Conservation (phyloP, 192 early-diverging fungal species). For the Rhizophagus sp. region DNA sequence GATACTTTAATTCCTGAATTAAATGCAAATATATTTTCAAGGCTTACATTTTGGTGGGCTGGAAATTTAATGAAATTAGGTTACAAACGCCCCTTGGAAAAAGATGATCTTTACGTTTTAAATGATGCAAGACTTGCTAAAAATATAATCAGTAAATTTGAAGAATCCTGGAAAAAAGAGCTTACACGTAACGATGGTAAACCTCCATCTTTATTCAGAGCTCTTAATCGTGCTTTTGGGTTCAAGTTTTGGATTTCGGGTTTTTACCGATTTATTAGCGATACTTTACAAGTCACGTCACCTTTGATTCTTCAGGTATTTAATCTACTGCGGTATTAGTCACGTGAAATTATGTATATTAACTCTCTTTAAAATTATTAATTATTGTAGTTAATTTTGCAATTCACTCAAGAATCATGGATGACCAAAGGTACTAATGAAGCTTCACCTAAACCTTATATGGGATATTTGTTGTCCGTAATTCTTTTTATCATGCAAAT, state of each 20-base stretch:
- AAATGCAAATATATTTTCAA: constrained; percentile 58
- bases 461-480: constrained; percentile 41
- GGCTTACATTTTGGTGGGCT: constrained; percentile 63
- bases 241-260: constrained; percentile 45
- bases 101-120: constrained; percentile 58
- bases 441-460: constrained; percentile 1
- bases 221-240: constrained; percentile 43
- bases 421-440: constrained; percentile 24
- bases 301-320: constrained; percentile 33
- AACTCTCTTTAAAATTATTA: background rate
- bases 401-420: constrained; percentile 2
- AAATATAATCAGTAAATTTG: constrained; percentile 34
- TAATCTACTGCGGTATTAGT: background rate
- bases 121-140: constrained; percentile 38
- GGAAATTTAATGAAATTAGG: constrained; percentile 65
- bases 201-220: constrained; percentile 39
- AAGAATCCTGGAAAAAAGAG: constrained; percentile 34
- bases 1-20: constrained; percentile 44
- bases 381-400: background rate
- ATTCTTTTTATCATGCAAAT: constrained; percentile 45
- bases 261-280: constrained; percentile 37
- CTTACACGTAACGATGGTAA: constrained; percentile 32
- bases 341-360: background rate
- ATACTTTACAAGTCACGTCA: constrained; percentile 37
- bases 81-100: constrained; percentile 63